Evolutionary conservation across 108 stramenopile genomes (phyloP), one percentile per base, ranked within the genome.

Genomic region (Skeletonema potamos): DNA sequence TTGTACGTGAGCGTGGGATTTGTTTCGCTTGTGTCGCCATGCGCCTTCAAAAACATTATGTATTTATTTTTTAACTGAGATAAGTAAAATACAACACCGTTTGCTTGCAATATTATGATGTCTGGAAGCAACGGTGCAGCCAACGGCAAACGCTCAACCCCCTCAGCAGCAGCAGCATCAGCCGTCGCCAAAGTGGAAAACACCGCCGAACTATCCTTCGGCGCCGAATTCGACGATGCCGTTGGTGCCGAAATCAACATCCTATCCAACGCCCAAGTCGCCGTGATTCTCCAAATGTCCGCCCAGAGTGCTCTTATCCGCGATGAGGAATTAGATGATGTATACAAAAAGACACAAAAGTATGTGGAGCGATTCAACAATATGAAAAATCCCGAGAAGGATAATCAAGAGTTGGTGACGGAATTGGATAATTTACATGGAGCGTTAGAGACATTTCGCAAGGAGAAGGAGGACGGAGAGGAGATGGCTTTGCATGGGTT

Each of bases 381-480:
- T n/a, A 92, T 94, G 93, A 88, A 89, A 18, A 92, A 92, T 70
- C 85, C 84, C 28, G 93, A 94, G 81, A 94, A 94, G 86, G 87
- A 88, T 32, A 76, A 89, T 66, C 85, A 87, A 79, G 93, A 94
- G 74, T 54, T 94, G 60, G 93, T 92, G 43, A 86, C 92, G 55
- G 93, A 94, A 72, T 68, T 94, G 73, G 93, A 94, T 82, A 94
- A 94, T 72, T 70, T 94, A 54, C 89, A 94, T 73, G 86, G 87
- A 54, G 93, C 89, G 7, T 66, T 94, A 26, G 83, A 86, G 22
- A 87, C 93, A 6, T 94, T 94, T 70, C 86, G 93, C 27, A 94
- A 92, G 83, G 93, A 94, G 63, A 92, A 89, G 5, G 93, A 94
- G 54, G 91, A 92, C 60, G 91, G 88, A 2, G 44, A 88, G 72